These are phyloP conservation scores for Lobosporangium transversale DNA, from an alignment of 192 early-diverging fungal species.

Conservation along the genomic window DNA sequence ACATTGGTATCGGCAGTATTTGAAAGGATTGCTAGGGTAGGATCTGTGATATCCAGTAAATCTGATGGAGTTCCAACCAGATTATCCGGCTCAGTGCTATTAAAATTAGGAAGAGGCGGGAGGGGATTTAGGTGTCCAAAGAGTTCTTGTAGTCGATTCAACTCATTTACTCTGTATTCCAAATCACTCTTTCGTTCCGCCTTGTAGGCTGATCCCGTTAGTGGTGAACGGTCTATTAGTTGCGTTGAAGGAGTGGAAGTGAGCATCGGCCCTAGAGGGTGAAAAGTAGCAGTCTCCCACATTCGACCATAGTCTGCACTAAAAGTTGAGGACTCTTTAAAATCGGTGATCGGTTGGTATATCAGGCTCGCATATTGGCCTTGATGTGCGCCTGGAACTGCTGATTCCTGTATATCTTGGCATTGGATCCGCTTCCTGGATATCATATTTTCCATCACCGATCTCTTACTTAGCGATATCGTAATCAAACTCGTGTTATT, in stretches of 20 bases:
- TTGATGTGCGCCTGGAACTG: background rate
- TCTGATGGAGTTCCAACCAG: background rate
- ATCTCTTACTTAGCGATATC: background rate
- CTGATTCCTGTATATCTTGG: background rate
- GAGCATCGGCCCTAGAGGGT: background rate
- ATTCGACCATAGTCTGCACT: too few species aligned
- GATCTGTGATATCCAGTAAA: background rate
- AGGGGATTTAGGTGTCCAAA: background rate
- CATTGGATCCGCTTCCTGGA: background rate
- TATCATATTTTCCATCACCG: background rate
- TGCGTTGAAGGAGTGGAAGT: background rate
- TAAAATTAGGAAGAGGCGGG: background rate
- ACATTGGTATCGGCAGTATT: background rate
- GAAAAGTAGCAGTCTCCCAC: background rate
- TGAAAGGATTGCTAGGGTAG: background rate
- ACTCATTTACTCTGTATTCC: background rate
- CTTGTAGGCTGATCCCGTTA: background rate
- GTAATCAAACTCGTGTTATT: conserved; percentile 1
- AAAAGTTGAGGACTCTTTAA: too few species aligned
- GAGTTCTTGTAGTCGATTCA: background rate
- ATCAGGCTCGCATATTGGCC: background rate
- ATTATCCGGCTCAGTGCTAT: background rate
- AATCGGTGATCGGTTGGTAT: too few species aligned
- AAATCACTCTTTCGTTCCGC: background rate
- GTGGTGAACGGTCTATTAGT: background rate